Conservation (phyloP, 345 rosid genomes). For the Heritiera fomes region DNA sequence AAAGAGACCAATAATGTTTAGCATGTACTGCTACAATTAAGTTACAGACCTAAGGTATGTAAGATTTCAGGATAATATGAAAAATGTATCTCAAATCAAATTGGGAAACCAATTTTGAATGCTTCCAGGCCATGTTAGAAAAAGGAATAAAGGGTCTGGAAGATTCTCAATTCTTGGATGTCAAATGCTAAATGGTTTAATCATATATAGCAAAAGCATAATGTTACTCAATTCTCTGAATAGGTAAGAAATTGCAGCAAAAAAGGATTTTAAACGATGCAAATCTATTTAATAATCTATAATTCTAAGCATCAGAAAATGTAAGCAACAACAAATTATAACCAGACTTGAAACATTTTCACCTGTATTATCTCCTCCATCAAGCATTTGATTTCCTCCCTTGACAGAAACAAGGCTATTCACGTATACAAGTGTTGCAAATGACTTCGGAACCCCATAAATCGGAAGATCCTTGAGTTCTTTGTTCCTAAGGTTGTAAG, state of each 20-base stretch:
- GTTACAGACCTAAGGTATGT: too few relatives aligned
- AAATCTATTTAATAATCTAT: background rate
- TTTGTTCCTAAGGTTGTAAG: slow-evolving; percentile 14
- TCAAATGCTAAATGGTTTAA: background rate
- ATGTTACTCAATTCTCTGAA: background rate
- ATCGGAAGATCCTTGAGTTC: slow-evolving; percentile 17
- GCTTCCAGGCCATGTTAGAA: background rate
- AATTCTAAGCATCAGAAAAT: background rate
- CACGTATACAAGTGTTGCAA: slow-evolving; percentile 13
- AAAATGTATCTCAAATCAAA: background rate
- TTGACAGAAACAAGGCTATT: slow-evolving; percentile 22
- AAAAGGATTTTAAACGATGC: background rate
- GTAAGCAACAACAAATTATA: background rate
- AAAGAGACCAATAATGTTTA: too few relatives aligned
- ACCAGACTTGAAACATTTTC: background rate
- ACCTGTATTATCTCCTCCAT: slow-evolving; percentile 8
- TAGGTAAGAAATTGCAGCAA: background rate
- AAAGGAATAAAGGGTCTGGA: background rate
- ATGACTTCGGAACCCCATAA: slow-evolving; percentile 18
- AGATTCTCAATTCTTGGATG: background rate
- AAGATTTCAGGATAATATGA: background rate
- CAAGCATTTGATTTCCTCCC: slow-evolving; percentile 2
- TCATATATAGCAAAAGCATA: background rate
- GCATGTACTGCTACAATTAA: too few relatives aligned
- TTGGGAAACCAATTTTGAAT: background rate